phyloP scores from a whole-genome alignment of 148 eudicot species.

The Rhododendron molle region DNA sequence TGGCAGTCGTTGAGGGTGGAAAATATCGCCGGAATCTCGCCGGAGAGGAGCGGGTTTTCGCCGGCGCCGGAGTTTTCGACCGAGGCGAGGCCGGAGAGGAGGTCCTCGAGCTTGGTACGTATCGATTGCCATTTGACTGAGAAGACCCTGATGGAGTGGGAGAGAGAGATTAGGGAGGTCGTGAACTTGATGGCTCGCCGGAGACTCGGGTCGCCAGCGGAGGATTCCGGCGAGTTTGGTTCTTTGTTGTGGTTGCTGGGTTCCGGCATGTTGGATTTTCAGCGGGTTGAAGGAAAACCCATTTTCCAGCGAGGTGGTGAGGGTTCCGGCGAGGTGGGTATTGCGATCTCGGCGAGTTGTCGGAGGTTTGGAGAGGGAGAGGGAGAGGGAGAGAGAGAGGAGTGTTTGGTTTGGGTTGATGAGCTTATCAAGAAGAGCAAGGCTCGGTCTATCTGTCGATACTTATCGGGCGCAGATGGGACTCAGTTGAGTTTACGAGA shows the following conservation, averaged over 20 bases:
- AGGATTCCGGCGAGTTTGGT: conserved; percentile 12
- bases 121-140: conserved; percentile 63
- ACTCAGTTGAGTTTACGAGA: neutral
- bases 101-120: conserved; percentile 58
- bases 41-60: conserved; percentile 24
- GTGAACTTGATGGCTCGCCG: conserved; percentile 32
- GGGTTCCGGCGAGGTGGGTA: conserved; percentile 13
- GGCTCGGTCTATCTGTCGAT: neutral
- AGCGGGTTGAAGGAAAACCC: conserved; percentile 3
- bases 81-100: conserved; percentile 43
- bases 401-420: neutral
- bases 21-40: conserved; percentile 23
- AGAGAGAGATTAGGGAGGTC: conserved; percentile 36
- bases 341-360: neutral
- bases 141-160: conserved; percentile 61
- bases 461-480: neutral
- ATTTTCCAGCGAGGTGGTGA: conserved; percentile 10
- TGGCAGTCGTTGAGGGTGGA: conserved; percentile 32
- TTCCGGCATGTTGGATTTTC: conserved; percentile 31
- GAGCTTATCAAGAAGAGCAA: neutral
- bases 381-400: neutral
- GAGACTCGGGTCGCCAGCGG: conserved; percentile 23
- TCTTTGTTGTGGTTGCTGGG: neutral
- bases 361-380: neutral
- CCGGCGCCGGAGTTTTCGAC: conserved; percentile 27